Conservation (phyloP, 179 eudicot genomes). For the Beta corolliflora region DNA sequence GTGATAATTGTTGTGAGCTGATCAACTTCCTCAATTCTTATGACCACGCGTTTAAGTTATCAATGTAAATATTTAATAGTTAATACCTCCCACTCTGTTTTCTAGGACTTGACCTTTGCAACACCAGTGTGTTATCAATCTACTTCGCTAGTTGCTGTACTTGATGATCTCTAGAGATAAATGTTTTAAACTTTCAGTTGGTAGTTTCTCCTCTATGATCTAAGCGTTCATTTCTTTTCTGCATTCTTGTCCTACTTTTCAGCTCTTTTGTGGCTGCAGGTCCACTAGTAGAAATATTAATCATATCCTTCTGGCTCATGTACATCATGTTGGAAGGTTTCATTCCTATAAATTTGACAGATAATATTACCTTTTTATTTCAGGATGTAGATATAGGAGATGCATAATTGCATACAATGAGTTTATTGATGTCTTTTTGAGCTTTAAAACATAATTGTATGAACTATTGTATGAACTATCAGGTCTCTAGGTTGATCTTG, state of each 20-base stretch:
- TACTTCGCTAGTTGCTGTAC: neutral
- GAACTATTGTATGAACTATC: too few species aligned
- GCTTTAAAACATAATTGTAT: too few species aligned
- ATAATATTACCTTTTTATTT: neutral
- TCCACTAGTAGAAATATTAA: neutral
- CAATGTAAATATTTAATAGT: too few species aligned
- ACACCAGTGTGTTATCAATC: neutral
- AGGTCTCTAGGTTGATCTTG: neutral
- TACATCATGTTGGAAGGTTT: neutral
- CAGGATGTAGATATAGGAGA: too few species aligned
- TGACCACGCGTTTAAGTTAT: neutral
- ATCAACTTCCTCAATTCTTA: neutral
- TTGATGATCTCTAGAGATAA: neutral
- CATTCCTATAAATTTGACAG: neutral
- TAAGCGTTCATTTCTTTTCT: neutral
- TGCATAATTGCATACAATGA: too few species aligned
- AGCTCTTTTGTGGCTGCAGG: neutral
- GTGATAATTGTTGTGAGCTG: neutral
- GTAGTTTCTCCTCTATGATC: neutral
- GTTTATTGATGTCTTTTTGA: too few species aligned
- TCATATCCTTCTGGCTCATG: neutral
- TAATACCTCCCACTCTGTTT: neutral
- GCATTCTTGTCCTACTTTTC: neutral
- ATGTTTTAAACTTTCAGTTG: slow-evolving; percentile 2
- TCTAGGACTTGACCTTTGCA: neutral